phyloP scores from a whole-genome alignment of 1,139 yeast genomes.

The Blastobotrys raffinosifermentans region DNA sequence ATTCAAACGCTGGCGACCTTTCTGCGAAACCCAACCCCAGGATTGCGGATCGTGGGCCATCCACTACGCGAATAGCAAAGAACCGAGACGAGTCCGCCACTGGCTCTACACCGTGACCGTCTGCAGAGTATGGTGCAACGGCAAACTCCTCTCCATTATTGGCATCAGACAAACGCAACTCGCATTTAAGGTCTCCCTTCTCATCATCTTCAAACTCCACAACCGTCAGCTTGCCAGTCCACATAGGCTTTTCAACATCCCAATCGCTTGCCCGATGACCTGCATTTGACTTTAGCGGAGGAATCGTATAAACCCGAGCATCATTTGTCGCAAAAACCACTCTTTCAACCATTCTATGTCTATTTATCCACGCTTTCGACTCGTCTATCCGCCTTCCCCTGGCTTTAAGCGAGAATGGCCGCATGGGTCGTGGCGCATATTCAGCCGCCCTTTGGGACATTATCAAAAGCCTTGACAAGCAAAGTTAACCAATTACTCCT shows the following conservation, averaged over 20 bases:
- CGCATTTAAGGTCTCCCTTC: conserved; percentile 22
- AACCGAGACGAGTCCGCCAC: conserved; percentile 31
- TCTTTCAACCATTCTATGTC: background rate
- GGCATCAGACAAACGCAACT: conserved; percentile 29
- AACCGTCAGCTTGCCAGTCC: conserved; percentile 34
- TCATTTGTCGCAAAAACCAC: background rate
- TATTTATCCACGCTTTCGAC: too few species aligned
- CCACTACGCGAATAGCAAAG: conserved; percentile 31
- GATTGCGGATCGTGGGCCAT: conserved; percentile 30
- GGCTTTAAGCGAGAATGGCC: too few species aligned
- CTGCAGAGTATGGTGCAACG: conserved; percentile 27
- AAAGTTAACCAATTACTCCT: too few species aligned
- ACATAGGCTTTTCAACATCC: conserved; percentile 34
- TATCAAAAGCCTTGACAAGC: too few species aligned
- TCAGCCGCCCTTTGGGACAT: too few species aligned
- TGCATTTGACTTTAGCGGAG: conserved; percentile 29
- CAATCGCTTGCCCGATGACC: conserved; percentile 33
- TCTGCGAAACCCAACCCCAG: conserved; percentile 41
- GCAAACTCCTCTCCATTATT: conserved; percentile 33
- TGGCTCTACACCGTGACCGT: conserved; percentile 28
- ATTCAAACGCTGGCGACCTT: conserved; percentile 34
- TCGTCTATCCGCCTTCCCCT: too few species aligned
- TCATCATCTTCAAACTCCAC: conserved; percentile 25
- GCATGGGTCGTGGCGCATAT: too few species aligned
- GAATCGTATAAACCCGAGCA: conserved; percentile 26